phyloP scores from a whole-genome alignment of 495 filamentous ascomycete genomes.

The Penicillium crystallinum region DNA sequence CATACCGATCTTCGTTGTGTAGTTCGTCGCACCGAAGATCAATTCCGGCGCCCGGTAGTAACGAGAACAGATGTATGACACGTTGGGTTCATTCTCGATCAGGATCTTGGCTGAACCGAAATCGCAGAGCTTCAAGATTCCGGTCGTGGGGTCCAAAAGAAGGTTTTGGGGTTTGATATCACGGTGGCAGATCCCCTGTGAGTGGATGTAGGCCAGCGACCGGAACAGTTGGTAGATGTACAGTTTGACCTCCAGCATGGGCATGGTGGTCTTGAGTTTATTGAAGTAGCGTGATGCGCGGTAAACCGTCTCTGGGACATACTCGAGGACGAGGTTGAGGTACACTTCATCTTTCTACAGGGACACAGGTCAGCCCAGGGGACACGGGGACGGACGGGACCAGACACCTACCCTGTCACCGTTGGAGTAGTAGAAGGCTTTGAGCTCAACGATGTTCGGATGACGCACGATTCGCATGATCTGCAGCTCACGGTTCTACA shows the following conservation, averaged over 20 bases:
- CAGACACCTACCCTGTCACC: constrained; percentile 80
- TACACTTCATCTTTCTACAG: constrained; percentile 96
- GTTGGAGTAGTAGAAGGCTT: constrained; percentile 99
- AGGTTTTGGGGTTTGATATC: constrained; percentile 99
- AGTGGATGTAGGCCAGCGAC: constrained; percentile 97
- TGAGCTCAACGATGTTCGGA: constrained; percentile 97
- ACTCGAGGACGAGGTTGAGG: constrained; percentile 96
- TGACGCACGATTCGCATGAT: constrained; percentile 99
- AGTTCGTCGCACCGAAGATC: constrained; percentile 98
- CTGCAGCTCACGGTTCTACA: constrained; percentile 94
- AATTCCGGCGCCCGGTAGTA: constrained; percentile 98
- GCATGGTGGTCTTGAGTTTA: constrained; percentile 99
- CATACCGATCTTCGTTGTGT: constrained; percentile 99
- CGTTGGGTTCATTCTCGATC: constrained; percentile 98
- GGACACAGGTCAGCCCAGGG: constrained; percentile 13
- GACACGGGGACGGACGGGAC: neutral
- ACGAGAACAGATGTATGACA: constrained; percentile 98
- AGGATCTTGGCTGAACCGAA: constrained; percentile 99
- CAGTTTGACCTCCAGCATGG: constrained; percentile 95
- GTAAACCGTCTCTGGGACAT: constrained; percentile 97
- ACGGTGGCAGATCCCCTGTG: constrained; percentile 96
- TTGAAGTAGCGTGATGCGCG: constrained; percentile 98
- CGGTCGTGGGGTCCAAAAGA: constrained; percentile 81
- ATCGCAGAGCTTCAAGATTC: constrained; percentile 95
- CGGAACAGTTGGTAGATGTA: constrained; percentile 99